Evolutionary conservation across 1,139 yeast genomes (phyloP).

Genomic region (Kurtzmaniella natalensis): DNA sequence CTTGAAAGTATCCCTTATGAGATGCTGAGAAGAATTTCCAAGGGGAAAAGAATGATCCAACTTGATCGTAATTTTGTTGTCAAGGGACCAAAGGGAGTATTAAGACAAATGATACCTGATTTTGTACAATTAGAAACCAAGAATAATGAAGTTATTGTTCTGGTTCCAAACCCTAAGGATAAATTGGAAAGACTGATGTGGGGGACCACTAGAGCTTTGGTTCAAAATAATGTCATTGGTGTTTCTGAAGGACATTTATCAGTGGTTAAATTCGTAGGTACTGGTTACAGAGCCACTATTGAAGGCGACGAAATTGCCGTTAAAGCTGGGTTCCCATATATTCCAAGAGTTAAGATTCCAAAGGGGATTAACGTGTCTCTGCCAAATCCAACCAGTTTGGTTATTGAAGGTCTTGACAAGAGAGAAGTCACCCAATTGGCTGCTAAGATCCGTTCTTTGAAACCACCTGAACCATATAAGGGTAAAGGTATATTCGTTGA

Average conservation of each 20-base stretch:
- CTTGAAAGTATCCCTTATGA: constrained; percentile 39
- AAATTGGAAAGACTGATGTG: constrained; percentile 83
- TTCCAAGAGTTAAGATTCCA: constrained; percentile 77
- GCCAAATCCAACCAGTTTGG: constrained; percentile 84
- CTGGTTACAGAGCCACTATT: constrained; percentile 88
- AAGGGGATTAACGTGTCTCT: constrained; percentile 66
- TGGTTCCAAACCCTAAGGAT: constrained; percentile 52
- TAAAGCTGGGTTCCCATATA: constrained; percentile 69
- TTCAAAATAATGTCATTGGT: constrained; percentile 78
- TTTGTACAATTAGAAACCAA: constrained; percentile 48
- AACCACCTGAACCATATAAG: constrained; percentile 97
- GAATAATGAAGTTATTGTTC: constrained; percentile 42
- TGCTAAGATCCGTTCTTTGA: constrained; percentile 77
- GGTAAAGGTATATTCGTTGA: constrained; percentile 96
- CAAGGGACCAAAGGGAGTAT: constrained; percentile 75
- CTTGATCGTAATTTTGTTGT: constrained; percentile 63
- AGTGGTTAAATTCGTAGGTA: constrained; percentile 87
- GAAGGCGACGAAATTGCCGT: constrained; percentile 62
- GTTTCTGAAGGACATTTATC: constrained; percentile 91
- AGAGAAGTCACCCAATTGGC: constrained; percentile 88
- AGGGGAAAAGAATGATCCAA: constrained; percentile 58
- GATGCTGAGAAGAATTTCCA: constrained; percentile 55
- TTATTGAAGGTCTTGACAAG: constrained; percentile 83
- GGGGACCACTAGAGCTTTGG: constrained; percentile 86
- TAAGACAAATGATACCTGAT: constrained; percentile 65